These are phyloP conservation scores for Trichophyton schoenleinii DNA, from an alignment of 2,329 filamentous ascomycete species.

Conservation along the genomic window DNA sequence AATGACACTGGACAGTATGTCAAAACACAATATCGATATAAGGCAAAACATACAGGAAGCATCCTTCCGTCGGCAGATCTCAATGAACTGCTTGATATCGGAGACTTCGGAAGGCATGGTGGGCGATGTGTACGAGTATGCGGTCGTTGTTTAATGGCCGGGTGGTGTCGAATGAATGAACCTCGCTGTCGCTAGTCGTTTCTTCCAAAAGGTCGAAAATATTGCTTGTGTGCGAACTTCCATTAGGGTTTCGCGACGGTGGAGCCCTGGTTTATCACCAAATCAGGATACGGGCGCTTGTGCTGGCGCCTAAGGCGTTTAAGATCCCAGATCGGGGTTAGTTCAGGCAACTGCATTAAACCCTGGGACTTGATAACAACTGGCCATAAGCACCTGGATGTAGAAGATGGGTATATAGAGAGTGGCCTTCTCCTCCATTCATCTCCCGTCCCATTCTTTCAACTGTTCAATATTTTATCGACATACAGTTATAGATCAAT, in stretches of 20 bases:
- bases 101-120: conserved; percentile 97
- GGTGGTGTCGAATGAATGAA: conserved; percentile 8
- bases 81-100: conserved; percentile 99
- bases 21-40: neutral
- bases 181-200: conserved; percentile 13
- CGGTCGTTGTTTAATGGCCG: neutral
- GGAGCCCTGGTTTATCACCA: conserved; percentile 12
- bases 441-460: neutral
- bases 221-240: conserved; percentile 12
- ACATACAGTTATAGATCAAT: neutral
- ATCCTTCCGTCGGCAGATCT: conserved; percentile 99
- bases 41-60: conserved; percentile 71
- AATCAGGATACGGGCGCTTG: neutral
- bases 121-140: conserved; percentile 22
- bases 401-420: neutral
- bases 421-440: neutral
- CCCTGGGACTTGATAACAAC: neutral
- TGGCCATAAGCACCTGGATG: neutral
- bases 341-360: conserved; percentile 11
- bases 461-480: neutral
- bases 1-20: neutral
- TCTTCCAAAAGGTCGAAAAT: neutral
- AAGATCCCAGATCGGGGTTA: neutral
- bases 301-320: neutral
- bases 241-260: conserved; percentile 18